These are phyloP conservation scores for Magnaporthiopsis rhizophila DNA, from an alignment of 2,329 filamentous ascomycete genomes.

Conservation along the genomic window DNA sequence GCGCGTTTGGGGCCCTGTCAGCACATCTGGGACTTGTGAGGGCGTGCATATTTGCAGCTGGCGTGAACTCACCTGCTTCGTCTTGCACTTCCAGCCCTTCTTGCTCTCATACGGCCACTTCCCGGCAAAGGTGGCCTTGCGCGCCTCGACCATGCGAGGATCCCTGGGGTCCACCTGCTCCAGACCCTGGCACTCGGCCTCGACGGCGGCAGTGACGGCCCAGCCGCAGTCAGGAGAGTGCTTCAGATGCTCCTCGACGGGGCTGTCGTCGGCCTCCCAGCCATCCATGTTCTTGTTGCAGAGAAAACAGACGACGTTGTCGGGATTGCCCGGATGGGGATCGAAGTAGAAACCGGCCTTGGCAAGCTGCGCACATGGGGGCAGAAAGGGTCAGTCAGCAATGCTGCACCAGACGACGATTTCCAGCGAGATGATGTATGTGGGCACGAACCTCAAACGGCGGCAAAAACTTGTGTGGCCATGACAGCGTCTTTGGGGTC, in stretches of 20 bases:
- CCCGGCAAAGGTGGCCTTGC: slow-evolving; percentile 74
- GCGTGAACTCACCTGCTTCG: slow-evolving; percentile 62
- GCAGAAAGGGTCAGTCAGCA: slow-evolving; percentile 10
- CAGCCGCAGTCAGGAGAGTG: slow-evolving; percentile 80
- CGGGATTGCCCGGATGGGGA: slow-evolving; percentile 64
- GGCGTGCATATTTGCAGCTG: neutral
- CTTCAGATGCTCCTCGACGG: slow-evolving; percentile 75
- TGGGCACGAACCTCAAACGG: slow-evolving; percentile 49
- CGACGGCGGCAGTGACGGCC: slow-evolving; percentile 63
- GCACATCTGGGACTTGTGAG: no score
- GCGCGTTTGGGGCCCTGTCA: slow-evolving; percentile 5
- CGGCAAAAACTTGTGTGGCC: slow-evolving; percentile 69
- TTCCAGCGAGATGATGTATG: slow-evolving; percentile 24
- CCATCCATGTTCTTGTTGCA: slow-evolving; percentile 80
- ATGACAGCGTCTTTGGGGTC: slow-evolving; percentile 51
- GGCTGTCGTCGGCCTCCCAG: slow-evolving; percentile 83
- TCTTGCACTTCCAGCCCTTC: slow-evolving; percentile 82
- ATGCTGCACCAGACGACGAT: slow-evolving; percentile 12
- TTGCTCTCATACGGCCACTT: slow-evolving; percentile 87
- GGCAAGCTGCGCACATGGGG: slow-evolving; percentile 55
- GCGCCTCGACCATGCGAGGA: slow-evolving; percentile 63
- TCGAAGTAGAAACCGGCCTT: slow-evolving; percentile 86
- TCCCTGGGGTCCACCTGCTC: slow-evolving; percentile 66
- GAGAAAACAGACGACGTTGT: slow-evolving; percentile 86
- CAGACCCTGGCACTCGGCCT: slow-evolving; percentile 53